Evolutionary conservation across 345 rosid genomes (phyloP), one percentile per base, ranked within the genome.

Genomic region (Turritis glabra): DNA sequence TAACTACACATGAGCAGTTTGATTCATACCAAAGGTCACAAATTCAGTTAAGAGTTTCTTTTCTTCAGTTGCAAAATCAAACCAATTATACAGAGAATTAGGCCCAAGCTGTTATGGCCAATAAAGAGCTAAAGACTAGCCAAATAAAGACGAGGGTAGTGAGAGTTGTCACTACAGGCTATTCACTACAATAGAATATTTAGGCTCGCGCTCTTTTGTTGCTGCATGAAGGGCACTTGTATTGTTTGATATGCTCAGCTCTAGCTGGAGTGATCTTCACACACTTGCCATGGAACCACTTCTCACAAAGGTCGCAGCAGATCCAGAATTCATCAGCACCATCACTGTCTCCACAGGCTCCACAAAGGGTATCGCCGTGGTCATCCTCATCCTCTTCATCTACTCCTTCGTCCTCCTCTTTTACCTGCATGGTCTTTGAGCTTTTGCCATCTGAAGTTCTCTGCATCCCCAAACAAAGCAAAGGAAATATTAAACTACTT

Each of bases 251-350:
- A 74, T 88, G 93, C 84, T 88, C 90, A 7, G 97, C 97, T 71
- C 82, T 85, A 23, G 96, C 89, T 18, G 96, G 93, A 38, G 96
- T 90, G 33, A 90, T 84, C 85, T 90, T 90, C 54, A 90, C 93
- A 38, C 97, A 91, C 76, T 86, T 87, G 5, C 95, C 95, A 35
- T 89, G 97, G 72, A 90, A 90, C 97, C 97, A 90, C 75, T 77
- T 80, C 86, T 90, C 97, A 40, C 96, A 91, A 32, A 82, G 59
- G 72, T 90, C 97, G 1, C 97, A 90, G 59, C 90, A 86, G 71
- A 90, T 91, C 95, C 97, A 91, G 82, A 91, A 91, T 59, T 88
- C 96, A 64, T 89, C 93, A 17, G 88, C 35, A 4, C 79, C 91
- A 64, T 91, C 87, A 72, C 87, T 82, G 79, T 86, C 91, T 30